Base-by-base conservation (phyloP, 176 grass and related monocot species). In the Avena eriantha region DNA sequence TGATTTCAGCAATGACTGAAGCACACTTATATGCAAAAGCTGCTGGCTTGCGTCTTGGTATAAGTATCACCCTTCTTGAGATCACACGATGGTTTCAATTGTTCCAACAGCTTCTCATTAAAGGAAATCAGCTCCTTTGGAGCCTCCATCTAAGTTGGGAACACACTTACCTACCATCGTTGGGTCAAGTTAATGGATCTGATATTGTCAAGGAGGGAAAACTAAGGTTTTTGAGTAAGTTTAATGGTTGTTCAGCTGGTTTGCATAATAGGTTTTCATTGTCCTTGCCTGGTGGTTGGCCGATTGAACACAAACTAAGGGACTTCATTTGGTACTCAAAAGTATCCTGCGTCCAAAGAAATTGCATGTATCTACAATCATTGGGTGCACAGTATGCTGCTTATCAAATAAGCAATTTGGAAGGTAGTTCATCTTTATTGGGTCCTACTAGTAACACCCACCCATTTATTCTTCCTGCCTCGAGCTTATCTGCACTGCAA, bases 131-230 rank as follows among this genome's bases (percentile, higher is more conserved):
- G 64, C 85, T 92, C 72, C 75, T 90, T 92, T 98, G 93, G 93
- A 98, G 96, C 85, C 90, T 98, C 39, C 93, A 98, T 86, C 87
- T 98, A 78, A 98, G 96, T 87, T 98, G 91, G 91, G 96, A 95
- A 49, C 96, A 98, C 86, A 94, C 86, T 55, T 98, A 95, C 87
- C 70, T 98, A 77, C 94, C 93, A 69, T 92, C 86, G 41, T 89
- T 98, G 79, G 96, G 96, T 87, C 92, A 95, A 86, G 64, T 73
- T 82, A 81, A 90, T 82, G 93, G 93, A 69, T 87, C 81, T 26
- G 48, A 60, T 13, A 69, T 89, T 67, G 75, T 98, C 50, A 86
- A 95, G 82, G 86, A 88, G 45, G 96, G 86, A 34, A 94, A 94
- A 86, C 31, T 54, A 16, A 90, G 59, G 63, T 95, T 94, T 82